These are phyloP conservation scores for Globisporangium recalcitrans DNA, from an alignment of 352 stramenopile species.

Conservation along the genomic window DNA sequence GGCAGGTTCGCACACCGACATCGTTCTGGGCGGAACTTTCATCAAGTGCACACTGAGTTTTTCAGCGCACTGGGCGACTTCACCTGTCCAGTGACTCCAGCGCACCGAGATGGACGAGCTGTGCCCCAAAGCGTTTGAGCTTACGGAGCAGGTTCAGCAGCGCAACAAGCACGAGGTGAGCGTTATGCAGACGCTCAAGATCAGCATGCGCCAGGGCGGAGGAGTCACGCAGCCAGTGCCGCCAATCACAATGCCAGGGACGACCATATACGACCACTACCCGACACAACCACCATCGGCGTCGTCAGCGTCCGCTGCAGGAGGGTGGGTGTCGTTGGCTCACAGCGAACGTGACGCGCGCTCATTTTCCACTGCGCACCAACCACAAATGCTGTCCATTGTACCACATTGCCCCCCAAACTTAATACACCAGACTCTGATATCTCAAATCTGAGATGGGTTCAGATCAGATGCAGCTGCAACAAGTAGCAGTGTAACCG, in stretches of 20 bases:
- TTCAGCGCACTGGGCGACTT: too few relatives aligned
- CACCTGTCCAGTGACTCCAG: too few relatives aligned
- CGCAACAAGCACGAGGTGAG: constrained; percentile 57
- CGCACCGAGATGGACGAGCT: constrained; percentile 73
- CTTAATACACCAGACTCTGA: too few relatives aligned
- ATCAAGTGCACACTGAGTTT: too few relatives aligned
- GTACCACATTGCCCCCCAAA: too few relatives aligned
- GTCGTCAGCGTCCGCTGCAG: neutral
- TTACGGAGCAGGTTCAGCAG: constrained; percentile 66
- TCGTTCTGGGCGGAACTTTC: too few relatives aligned
- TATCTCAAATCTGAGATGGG: too few relatives aligned
- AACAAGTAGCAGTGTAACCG: too few relatives aligned
- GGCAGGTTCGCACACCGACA: too few relatives aligned
- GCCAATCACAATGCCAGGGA: neutral
- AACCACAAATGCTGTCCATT: constrained; percentile 11
- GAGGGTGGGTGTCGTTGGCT: neutral
- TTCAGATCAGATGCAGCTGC: too few relatives aligned
- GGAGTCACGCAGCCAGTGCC: neutral
- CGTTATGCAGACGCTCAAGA: constrained; percentile 50
- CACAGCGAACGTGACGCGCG: neutral
- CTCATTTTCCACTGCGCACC: neutral
- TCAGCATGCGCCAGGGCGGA: constrained; percentile 18
- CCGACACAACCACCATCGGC: neutral
- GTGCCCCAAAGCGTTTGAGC: constrained; percentile 35
- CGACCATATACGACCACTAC: neutral